Percentiles rank a stretch among this genome's conserved stretches.
Conservation (phyloP, 2,329 filamentous ascomycete species). For the Paecilomyces variotii region DNA sequence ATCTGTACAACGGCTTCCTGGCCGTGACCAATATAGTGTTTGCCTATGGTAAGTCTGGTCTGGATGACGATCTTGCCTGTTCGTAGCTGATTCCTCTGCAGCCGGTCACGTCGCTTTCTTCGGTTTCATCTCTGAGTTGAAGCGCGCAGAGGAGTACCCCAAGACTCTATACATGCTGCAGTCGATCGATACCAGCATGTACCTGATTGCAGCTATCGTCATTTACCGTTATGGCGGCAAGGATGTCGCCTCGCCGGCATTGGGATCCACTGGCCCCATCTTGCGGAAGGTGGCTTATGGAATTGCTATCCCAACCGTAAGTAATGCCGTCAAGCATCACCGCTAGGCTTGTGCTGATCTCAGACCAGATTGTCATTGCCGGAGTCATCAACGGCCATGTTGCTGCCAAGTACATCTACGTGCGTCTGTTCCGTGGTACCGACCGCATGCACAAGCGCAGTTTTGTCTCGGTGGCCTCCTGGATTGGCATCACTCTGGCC, state of each 20-base stretch:
- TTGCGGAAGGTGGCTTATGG: slow-evolving; percentile 60
- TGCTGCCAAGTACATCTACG: slow-evolving; percentile 58
- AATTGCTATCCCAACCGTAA: slow-evolving; percentile 55
- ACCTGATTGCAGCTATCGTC: slow-evolving; percentile 57
- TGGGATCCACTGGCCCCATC: slow-evolving; percentile 51
- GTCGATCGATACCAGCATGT: slow-evolving; percentile 51
- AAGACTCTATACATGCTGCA: slow-evolving; percentile 58
- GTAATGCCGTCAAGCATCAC: slow-evolving; percentile 2
- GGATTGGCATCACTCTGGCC: slow-evolving; percentile 48
- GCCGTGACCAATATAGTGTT: slow-evolving; percentile 63
- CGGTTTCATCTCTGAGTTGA: slow-evolving; percentile 57
- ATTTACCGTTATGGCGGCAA: slow-evolving; percentile 61
- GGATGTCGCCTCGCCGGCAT: slow-evolving; percentile 56
- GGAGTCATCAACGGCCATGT: slow-evolving; percentile 64
- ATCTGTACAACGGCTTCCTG: slow-evolving; percentile 50
- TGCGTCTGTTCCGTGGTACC: slow-evolving; percentile 54
- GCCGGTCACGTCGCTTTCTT: slow-evolving; percentile 62
- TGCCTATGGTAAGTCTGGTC: slow-evolving; percentile 48
- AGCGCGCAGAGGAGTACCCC: slow-evolving; percentile 51
- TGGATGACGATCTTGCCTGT: slow-evolving; percentile 1
- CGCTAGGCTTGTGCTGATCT: not conserved
- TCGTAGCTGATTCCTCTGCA: slow-evolving; percentile 6
- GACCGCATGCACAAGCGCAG: slow-evolving; percentile 47
- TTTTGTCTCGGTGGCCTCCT: slow-evolving; percentile 45
- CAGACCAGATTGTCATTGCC: slow-evolving; percentile 52